Base-by-base conservation (phyloP, 1,284 basidiomycete genomes). In the Somion occarium region DNA sequence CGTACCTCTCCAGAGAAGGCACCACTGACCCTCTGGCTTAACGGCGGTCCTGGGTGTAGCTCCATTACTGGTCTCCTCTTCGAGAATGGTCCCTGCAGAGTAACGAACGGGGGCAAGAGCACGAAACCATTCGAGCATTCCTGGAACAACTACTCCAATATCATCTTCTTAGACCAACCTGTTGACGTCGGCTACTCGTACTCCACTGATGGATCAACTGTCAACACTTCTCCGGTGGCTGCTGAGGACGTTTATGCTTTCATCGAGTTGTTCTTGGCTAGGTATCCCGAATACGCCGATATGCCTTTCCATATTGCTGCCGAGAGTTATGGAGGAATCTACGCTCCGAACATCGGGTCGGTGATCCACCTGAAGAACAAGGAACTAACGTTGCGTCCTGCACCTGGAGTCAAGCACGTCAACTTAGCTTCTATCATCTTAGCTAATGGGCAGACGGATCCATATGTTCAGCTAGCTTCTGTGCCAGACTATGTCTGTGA, bases 171-270 rank as follows among this genome's bases (percentile, higher is more conserved):
- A 48, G 91, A 94, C 69, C 88, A 95, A 62, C 93, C 93, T 9
- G 79, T 93, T 60, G 82, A 88, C 53, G 93, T 96, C 25, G 94
- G 94, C 44, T 96, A 81, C 70, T 94, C 91, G 1, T 96, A 94
- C 67, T 80, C 85, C 12, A 78, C 83, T 22, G 80, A 85, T 51
- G 79, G 81, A 18, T 84, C 82, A 2, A 76, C 74, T 2, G 88
- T 97, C 53, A 78, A 82, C 63, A 87, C 74, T 27, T 85, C 82
- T 53, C 84, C 85, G 13, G 80, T 80, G 39, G 87, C 87, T 2
- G 91, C 86, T 19, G 75, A 82, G 64, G 93, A 97, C 59, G 91
- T 96, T 20, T 92, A 92, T 61, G 90, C 89, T 1, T 96, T 97
- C 80, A 75, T 96, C 46, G 76, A 93, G 62, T 79, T 97, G 41